Conservation (phyloP, 192 early-diverging fungal species). For the Backusella macrospora region DNA sequence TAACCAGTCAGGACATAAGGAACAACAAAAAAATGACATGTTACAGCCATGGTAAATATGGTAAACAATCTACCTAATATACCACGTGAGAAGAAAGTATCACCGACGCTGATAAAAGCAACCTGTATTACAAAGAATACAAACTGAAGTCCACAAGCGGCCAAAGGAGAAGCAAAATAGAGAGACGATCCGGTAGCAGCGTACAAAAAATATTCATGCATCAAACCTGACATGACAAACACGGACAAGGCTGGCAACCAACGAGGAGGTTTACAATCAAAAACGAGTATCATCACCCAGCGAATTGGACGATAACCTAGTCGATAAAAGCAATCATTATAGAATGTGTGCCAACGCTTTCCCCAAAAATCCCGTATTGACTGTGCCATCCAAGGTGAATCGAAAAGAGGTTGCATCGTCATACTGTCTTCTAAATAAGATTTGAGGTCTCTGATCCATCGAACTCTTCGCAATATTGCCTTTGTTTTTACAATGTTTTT, state of each 20-base stretch:
- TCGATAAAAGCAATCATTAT: constrained; percentile 25
- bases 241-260: constrained; percentile 19
- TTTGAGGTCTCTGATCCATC: constrained; percentile 8
- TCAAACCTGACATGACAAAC: constrained; percentile 18
- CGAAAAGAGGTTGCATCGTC: constrained; percentile 21
- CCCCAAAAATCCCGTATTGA: constrained; percentile 24
- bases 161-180: constrained; percentile 10
- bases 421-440: constrained; percentile 15
- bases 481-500: constrained; percentile 11
- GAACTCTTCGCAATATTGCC: neutral
- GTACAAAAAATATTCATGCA: constrained; percentile 27
- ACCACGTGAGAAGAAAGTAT: constrained; percentile 2
- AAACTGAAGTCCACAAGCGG: constrained; percentile 9
- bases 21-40: constrained; percentile 23
- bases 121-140: constrained; percentile 22
- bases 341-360: constrained; percentile 23
- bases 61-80: neutral
- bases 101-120: constrained; percentile 5
- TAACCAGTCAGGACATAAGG: constrained; percentile 21
- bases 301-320: constrained; percentile 15
- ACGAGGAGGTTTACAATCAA: constrained; percentile 9
- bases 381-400: constrained; percentile 16
- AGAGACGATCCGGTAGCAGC: neutral
- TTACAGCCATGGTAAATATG: constrained; percentile 2
- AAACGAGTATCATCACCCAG: neutral